phyloP scores from a whole-genome alignment of 495 filamentous ascomycete genomes.

The Friedmanniomyces simplex region DNA sequence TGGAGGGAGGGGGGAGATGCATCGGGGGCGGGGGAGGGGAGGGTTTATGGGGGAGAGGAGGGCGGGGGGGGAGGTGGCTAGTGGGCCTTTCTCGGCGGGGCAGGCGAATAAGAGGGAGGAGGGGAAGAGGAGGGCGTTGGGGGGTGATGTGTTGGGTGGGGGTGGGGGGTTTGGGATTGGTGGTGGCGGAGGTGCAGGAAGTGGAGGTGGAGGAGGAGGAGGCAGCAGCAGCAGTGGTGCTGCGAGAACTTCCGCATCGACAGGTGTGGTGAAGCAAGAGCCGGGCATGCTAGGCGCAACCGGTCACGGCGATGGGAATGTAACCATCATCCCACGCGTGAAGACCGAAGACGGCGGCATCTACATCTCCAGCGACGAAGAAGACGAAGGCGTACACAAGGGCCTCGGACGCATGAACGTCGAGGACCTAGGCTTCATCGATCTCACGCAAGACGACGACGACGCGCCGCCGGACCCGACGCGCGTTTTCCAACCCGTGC shows the following conservation, averaged over 20 bases:
- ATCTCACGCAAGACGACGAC: slow-evolving; percentile 26
- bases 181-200: slow-evolving; percentile 2
- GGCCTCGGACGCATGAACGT: slow-evolving; percentile 19
- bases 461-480: slow-evolving; percentile 10
- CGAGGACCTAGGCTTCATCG: slow-evolving; percentile 26
- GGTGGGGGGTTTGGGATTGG: not conserved
- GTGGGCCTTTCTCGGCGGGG: not conserved
- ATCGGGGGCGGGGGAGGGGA: slow-evolving; percentile 8
- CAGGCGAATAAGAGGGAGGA: slow-evolving; percentile 18
- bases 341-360: slow-evolving; percentile 24
- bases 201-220: not conserved
- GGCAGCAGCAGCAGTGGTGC: not conserved
- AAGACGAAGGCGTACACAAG: slow-evolving; percentile 11
- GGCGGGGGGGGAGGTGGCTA: not conserved
- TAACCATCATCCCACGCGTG: slow-evolving; percentile 3
- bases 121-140: not conserved
- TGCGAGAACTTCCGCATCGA: not conserved
- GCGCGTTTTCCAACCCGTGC: slow-evolving; percentile 33
- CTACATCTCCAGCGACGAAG: slow-evolving; percentile 29
- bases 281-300: not conserved
- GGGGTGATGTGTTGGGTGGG: slow-evolving; percentile 14
- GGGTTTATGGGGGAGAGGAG: slow-evolving; percentile 10
- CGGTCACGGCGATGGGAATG: slow-evolving; percentile 9
- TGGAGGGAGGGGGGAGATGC: not conserved
- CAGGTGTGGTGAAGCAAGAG: not conserved